Evolutionary conservation across 768 basidiomycete species (phyloP).

Genomic region (Rhodocollybia butyracea): DNA sequence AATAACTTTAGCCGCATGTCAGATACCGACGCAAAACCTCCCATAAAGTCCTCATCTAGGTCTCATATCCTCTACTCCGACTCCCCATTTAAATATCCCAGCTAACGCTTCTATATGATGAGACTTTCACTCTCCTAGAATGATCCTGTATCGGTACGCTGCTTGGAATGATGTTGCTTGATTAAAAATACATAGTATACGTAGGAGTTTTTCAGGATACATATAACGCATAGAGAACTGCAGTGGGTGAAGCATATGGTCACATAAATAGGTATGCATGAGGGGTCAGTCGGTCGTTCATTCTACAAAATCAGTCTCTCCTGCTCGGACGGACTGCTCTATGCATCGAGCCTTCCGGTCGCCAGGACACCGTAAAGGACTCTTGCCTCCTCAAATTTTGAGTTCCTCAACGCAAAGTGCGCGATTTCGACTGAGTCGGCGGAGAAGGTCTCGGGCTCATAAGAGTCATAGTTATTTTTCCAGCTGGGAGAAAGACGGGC

Average conservation of each 20-base stretch:
- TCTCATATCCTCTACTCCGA: too few relatives aligned
- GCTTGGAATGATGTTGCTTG: too few relatives aligned
- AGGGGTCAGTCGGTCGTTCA: background rate
- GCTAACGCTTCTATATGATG: too few relatives aligned
- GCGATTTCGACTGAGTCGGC: slow-evolving; percentile 74
- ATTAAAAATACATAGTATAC: too few relatives aligned
- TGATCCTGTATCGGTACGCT: too few relatives aligned
- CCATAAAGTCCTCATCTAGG: too few relatives aligned
- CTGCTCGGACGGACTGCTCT: background rate
- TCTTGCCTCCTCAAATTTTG: slow-evolving; percentile 77
- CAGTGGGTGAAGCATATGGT: background rate
- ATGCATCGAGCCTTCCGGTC: slow-evolving; percentile 15
- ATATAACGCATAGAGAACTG: too few relatives aligned
- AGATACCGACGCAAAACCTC: too few relatives aligned
- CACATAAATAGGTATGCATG: background rate
- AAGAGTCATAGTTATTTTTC: background rate
- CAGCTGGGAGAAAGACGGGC: background rate
- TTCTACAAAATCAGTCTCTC: background rate
- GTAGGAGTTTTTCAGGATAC: too few relatives aligned
- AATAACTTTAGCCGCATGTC: too few relatives aligned
- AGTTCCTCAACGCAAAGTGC: slow-evolving; percentile 69
- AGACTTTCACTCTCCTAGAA: too few relatives aligned
- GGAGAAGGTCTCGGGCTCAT: slow-evolving; percentile 43
- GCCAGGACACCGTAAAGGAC: slow-evolving; percentile 66
- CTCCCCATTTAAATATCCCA: too few relatives aligned